These are phyloP conservation scores for Salix viminalis DNA, from an alignment of 345 rosid species.

Conservation along the genomic window DNA sequence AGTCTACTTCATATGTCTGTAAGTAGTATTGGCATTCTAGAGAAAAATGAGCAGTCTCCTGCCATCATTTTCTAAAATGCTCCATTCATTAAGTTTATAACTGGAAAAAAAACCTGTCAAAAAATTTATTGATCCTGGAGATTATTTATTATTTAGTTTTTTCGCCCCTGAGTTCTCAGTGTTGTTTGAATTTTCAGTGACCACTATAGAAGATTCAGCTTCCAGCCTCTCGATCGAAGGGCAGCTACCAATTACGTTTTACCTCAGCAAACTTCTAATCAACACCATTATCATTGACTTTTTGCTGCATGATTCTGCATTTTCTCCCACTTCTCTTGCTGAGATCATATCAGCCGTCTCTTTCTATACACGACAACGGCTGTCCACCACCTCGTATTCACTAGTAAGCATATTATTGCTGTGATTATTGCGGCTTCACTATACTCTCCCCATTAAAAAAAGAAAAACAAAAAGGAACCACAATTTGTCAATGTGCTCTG, in stretches of 20 bases:
- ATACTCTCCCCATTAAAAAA: background rate
- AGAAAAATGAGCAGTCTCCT: background rate
- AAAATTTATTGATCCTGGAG: too few relatives aligned
- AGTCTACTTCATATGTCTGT: background rate
- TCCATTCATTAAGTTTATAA: background rate
- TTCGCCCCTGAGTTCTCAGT: too few relatives aligned
- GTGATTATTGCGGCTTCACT: conserved; percentile 8
- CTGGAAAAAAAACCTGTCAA: background rate
- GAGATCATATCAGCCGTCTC: background rate
- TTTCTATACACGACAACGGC: background rate
- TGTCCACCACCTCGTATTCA: background rate
- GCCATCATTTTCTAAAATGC: background rate
- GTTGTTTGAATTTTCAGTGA: background rate
- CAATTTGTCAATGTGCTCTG: background rate
- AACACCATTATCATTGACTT: background rate
- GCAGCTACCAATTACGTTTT: background rate
- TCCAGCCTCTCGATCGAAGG: background rate
- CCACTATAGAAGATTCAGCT: background rate
- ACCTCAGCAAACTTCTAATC: background rate
- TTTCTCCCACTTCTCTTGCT: background rate
- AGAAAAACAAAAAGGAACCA: background rate
- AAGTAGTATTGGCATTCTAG: background rate
- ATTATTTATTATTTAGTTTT: too few relatives aligned
- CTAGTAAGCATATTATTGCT: background rate
- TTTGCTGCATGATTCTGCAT: background rate